Base-by-base conservation (phyloP, 2,329 filamentous ascomycete genomes). In the Xylariaceae sp. region DNA sequence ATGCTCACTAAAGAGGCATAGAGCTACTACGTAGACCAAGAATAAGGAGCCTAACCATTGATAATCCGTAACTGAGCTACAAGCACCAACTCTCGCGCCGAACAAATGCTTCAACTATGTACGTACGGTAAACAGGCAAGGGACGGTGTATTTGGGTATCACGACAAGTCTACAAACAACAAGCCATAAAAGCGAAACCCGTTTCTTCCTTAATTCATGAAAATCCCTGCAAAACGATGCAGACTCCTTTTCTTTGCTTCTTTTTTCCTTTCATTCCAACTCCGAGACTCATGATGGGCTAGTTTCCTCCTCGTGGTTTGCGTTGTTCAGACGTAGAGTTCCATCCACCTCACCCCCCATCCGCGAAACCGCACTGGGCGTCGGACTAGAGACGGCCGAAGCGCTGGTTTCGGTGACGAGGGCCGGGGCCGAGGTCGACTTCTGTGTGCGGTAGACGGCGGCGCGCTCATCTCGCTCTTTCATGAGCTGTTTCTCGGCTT, bases 401-500 rank as follows among this genome's bases (percentile, higher is more conserved):
- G 66, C 68, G 54, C 66, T 68, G 2, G 67, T 61, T 47, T 70
- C 63, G 1, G 69, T 69, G 1, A 71, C 62, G 6, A 71, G 64
- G 4, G 69, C 67, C 1, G 70, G 68, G 2, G 66, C 68, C 8
- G 67, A 68, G 1, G 56, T 39, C 3, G 68, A 65, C 60, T 73
- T 75, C 34, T 70, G 69, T 10, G 65, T 67, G 13, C 61, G 63
- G 18, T 62, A 62, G 30, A 55, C 48, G 45, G 63, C 64, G 23
- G 68, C 72, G 37, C 69, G 67, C 62, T 75, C 74, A 59, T 81
- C 80, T 23, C 81, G 72, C 57, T 77, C 74, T 49, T 73, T 75
- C 6, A 77, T 68, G 53, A 77, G 66, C 55, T 80, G 78, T 57
- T 73, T 75, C 66, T 85, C 82, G 0, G 76, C 77, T 61, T 79